phyloP scores from a whole-genome alignment of 257 asterid genomes.

The Coffea eugenioides region DNA sequence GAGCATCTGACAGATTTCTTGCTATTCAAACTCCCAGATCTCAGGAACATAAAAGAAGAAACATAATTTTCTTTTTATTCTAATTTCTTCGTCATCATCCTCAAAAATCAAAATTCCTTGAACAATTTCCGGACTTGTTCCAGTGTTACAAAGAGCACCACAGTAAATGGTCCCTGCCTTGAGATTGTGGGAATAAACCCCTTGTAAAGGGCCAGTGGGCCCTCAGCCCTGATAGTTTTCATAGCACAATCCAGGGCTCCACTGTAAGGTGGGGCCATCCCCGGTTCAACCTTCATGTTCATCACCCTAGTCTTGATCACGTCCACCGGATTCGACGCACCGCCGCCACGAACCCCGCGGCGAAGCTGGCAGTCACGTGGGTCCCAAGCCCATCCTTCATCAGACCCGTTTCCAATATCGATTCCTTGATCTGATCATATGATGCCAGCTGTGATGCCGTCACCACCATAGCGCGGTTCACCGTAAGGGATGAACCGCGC shows the following conservation, averaged over 20 bases:
- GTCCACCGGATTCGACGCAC: constrained; percentile 87
- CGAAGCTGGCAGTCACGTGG: constrained; percentile 86
- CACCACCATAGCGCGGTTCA: constrained; percentile 91
- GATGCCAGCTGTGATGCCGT: constrained; percentile 89
- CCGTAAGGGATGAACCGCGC: constrained; percentile 92
- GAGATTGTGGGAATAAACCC: constrained; percentile 85
- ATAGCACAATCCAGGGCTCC: constrained; percentile 86
- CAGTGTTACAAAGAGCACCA: constrained; percentile 84
- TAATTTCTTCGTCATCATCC: constrained; percentile 37
- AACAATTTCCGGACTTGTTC: constrained; percentile 85
- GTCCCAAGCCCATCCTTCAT: constrained; percentile 85
- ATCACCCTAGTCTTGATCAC: constrained; percentile 89
- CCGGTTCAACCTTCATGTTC: constrained; percentile 83
- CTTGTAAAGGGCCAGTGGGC: constrained; percentile 77
- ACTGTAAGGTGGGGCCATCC: constrained; percentile 60
- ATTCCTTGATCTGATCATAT: constrained; percentile 77
- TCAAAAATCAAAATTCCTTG: constrained; percentile 55
- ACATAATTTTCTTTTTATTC: background rate
- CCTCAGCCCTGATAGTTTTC: constrained; percentile 83
- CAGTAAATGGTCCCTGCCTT: constrained; percentile 84
- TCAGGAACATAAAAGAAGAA: constrained; percentile 8
- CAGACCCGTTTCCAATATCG: constrained; percentile 35
- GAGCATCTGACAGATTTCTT: background rate
- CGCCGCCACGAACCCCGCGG: constrained; percentile 94
- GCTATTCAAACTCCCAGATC: constrained; percentile 1